These are phyloP conservation scores for Neonothopanus nambi DNA, from an alignment of 1,284 basidiomycete genomes.

Conservation along the genomic window DNA sequence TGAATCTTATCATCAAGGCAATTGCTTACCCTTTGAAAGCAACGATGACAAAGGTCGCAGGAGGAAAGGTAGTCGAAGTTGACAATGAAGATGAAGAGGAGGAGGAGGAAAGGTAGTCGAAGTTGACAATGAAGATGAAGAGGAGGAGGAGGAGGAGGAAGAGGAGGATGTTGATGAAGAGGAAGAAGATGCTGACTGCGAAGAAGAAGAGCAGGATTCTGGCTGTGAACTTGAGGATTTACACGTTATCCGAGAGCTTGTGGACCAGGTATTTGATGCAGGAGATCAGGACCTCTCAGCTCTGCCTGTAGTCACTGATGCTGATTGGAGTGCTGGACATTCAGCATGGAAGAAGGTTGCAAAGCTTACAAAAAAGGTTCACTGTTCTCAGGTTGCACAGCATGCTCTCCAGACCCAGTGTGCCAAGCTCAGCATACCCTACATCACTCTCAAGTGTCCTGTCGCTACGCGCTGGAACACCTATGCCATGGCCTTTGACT, in stretches of 20 bases:
- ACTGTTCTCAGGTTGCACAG: not conserved
- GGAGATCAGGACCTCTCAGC: no score
- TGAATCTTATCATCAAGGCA: slow-evolving; percentile 19
- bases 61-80: no score
- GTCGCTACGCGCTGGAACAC: slow-evolving; percentile 19
- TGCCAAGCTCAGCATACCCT: not conserved
- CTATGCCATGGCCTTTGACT: slow-evolving; percentile 9
- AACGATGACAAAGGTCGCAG: not conserved
- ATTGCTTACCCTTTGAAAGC: slow-evolving; percentile 2
- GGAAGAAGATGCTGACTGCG: not conserved
- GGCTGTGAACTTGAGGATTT: no score
- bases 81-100: slow-evolving; percentile 1
- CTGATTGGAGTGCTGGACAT: no score
- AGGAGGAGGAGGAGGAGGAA: not conserved
- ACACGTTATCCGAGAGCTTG: no score
- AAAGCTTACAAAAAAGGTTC: slow-evolving; percentile 4
- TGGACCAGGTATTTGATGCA: no score
- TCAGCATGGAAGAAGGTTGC: not conserved
- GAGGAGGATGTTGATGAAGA: not conserved
- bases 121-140: not conserved
- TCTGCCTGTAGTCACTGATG: not conserved
- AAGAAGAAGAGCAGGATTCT: no score
- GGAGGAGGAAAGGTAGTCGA: not conserved
- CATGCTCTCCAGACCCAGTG: not conserved
- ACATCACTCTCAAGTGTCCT: no score